Percentiles rank a stretch among this genome's conserved stretches.
phyloP scores from a whole-genome alignment of 306 rosid species.

The Biancaea sappan region DNA sequence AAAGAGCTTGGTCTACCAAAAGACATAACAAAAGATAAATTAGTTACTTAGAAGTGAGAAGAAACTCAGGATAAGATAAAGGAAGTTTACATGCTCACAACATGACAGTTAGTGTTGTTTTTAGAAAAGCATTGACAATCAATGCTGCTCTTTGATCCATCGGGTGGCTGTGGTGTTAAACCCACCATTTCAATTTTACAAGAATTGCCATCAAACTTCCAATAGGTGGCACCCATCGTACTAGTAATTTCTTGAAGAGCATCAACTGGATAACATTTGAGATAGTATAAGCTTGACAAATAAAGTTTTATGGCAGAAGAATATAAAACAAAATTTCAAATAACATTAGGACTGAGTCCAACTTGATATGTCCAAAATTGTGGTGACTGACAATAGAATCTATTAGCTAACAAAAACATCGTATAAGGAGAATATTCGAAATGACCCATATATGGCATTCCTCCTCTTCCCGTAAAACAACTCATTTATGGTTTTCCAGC shows the following conservation, averaged over 20 bases:
- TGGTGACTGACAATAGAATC: background rate
- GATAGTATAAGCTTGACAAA: conserved; percentile 28
- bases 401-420: background rate
- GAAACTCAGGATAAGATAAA: conserved; percentile 35
- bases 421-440: background rate
- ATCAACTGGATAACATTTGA: conserved; percentile 53
- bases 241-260: conserved; percentile 66
- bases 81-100: conserved; percentile 62
- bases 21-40: conserved; percentile 24
- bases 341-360: background rate
- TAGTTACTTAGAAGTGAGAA: background rate
- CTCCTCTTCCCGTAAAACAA: too few species aligned
- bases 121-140: conserved; percentile 52
- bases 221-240: conserved; percentile 68
- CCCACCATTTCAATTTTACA: conserved; percentile 64
- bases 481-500: too few species aligned
- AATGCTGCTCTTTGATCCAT: conserved; percentile 42
- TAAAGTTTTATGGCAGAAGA: background rate
- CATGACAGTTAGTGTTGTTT: conserved; percentile 62
- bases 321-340: background rate
- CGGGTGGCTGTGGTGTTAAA: conserved; percentile 46
- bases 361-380: background rate
- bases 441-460: too few species aligned
- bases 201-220: conserved; percentile 67
- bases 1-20: conserved; percentile 24